Conservation (phyloP, 176 grass and related monocot species). For the Oryza rufipogon region DNA sequence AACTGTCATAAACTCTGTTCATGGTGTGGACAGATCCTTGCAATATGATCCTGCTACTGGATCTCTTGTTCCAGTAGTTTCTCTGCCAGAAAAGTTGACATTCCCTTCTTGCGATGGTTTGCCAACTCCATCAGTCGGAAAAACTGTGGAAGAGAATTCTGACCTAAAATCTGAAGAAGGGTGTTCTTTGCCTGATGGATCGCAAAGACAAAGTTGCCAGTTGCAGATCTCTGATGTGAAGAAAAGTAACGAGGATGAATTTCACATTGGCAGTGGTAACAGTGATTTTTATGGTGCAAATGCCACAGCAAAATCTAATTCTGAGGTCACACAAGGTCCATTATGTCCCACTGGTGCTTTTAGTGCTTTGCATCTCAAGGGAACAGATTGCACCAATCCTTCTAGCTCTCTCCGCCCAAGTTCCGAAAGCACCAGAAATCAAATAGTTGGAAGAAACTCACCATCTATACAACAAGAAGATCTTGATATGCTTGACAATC, state of each 20-base stretch:
- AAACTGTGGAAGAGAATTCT: constrained; percentile 36
- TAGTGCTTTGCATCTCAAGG: not conserved
- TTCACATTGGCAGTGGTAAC: constrained; percentile 15
- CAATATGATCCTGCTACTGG: constrained; percentile 79
- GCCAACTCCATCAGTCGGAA: constrained; percentile 39
- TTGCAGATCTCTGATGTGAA: constrained; percentile 30
- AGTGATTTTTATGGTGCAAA: constrained; percentile 18
- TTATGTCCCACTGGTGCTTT: not conserved
- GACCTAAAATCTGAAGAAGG: constrained; percentile 54
- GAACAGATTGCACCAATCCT: constrained; percentile 8
- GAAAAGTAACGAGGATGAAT: constrained; percentile 33
- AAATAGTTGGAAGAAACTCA: constrained; percentile 27
- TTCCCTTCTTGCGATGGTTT: constrained; percentile 28
- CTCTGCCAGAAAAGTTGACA: constrained; percentile 44
- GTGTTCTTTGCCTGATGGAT: constrained; percentile 35
- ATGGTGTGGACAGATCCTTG: constrained; percentile 78
- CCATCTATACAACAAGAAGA: constrained; percentile 39
- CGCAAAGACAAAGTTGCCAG: constrained; percentile 34
- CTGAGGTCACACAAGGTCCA: constrained; percentile 28
- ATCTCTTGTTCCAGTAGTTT: constrained; percentile 69
- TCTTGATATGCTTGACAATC: constrained; percentile 40
- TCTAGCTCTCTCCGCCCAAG: constrained; percentile 1
- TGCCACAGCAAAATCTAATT: constrained; percentile 3
- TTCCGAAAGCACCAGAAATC: not conserved
- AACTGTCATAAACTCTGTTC: constrained; percentile 84